A percentile compares a stretch with the other conserved stretches of the same genome.
These are phyloP conservation scores for Medicago truncatula DNA, from an alignment of 306 rosid genomes.

Conservation along the genomic window DNA sequence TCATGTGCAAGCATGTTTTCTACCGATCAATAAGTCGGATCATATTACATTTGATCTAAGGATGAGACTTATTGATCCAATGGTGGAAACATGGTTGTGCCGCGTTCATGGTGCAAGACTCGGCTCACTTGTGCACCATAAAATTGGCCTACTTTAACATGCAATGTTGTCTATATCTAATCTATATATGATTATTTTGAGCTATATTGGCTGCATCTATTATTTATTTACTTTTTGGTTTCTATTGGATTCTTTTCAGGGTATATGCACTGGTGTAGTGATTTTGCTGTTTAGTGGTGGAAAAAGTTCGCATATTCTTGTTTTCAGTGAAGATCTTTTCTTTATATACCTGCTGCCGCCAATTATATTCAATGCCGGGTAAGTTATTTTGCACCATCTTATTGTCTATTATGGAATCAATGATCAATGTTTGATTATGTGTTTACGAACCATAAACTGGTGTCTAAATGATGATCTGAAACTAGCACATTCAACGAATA, in stretches of 20 bases:
- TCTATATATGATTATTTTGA: slow-evolving; percentile 25
- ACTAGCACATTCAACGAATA: slow-evolving; percentile 10
- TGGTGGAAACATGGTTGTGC: too few species aligned
- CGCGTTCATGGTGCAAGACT: too few species aligned
- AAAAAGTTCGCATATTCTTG: slow-evolving; percentile 85
- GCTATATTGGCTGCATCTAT: neutral
- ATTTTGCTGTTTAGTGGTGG: slow-evolving; percentile 88
- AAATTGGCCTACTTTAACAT: too few species aligned
- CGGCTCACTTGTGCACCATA: too few species aligned
- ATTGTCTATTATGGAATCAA: neutral
- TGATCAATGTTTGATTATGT: slow-evolving; percentile 15
- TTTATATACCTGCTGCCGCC: slow-evolving; percentile 98
- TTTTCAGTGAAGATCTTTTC: slow-evolving; percentile 97
- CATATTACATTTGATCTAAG: too few species aligned
- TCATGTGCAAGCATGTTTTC: too few species aligned
- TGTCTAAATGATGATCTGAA: slow-evolving; percentile 2
- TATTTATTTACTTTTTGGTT: neutral
- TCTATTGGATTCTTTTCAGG: slow-evolving; percentile 59
- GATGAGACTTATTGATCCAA: too few species aligned
- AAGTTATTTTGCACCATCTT: slow-evolving; percentile 27
- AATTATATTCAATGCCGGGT: slow-evolving; percentile 98
- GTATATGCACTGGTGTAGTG: slow-evolving; percentile 75
- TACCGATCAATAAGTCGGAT: too few species aligned
- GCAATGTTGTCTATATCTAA: slow-evolving; percentile 3
- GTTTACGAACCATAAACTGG: slow-evolving; percentile 14